These are phyloP conservation scores for Salinomyces thailandicus DNA, from an alignment of 2,329 filamentous ascomycete species.

Conservation along the genomic window DNA sequence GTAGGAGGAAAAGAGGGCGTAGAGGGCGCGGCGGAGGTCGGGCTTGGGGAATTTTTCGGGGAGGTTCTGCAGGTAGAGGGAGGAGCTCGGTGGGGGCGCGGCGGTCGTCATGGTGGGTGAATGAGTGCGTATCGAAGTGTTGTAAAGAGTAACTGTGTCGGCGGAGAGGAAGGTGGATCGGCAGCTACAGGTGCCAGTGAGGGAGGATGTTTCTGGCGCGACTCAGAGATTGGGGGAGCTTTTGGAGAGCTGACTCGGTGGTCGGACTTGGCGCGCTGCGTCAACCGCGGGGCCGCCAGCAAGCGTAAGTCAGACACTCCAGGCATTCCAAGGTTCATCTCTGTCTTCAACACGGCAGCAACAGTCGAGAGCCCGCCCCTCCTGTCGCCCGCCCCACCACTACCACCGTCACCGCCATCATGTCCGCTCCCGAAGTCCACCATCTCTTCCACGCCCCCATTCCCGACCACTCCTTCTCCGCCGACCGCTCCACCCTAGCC, in stretches of 20 bases:
- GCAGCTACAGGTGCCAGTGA: no score
- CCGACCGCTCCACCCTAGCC: slow-evolving; percentile 77
- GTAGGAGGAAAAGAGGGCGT: slow-evolving; percentile 89
- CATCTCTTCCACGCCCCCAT: slow-evolving; percentile 96
- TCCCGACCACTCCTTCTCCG: slow-evolving; percentile 94
- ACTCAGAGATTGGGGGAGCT: not conserved
- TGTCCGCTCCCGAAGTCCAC: slow-evolving; percentile 83
- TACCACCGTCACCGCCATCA: slow-evolving; percentile 33
- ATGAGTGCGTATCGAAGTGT: no score
- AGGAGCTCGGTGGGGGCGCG: slow-evolving; percentile 28
- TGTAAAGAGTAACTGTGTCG: not conserved
- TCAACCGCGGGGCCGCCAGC: no score
- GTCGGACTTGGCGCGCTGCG: no score
- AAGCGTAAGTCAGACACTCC: no score
- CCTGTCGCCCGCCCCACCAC: slow-evolving; percentile 51
- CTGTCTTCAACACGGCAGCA: no score
- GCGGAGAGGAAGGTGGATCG: not conserved
- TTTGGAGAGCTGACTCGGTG: no score
- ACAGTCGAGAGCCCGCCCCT: slow-evolving; percentile 88
- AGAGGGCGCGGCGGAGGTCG: slow-evolving; percentile 76
- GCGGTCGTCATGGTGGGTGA: slow-evolving; percentile 2
- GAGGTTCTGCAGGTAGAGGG: slow-evolving; percentile 81
- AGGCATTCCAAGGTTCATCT: no score
- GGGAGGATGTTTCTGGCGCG: no score
- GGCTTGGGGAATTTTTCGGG: slow-evolving; percentile 83